phyloP scores from a whole-genome alignment of 2,329 filamentous ascomycete genomes.

The Claviceps quebecensis region DNA sequence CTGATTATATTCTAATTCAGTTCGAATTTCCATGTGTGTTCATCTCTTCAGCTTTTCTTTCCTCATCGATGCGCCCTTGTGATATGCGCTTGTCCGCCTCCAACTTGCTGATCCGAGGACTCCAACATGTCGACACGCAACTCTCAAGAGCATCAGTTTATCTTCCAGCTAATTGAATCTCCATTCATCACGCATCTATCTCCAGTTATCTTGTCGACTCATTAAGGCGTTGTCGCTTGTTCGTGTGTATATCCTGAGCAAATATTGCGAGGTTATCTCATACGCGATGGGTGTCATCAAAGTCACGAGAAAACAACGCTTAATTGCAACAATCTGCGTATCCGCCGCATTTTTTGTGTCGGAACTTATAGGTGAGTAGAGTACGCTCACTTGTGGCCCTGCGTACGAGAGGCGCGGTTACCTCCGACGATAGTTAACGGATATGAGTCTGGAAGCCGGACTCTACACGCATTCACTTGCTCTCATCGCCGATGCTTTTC shows the following conservation, averaged over 20 bases:
- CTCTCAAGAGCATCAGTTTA: not conserved
- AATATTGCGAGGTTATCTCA: not conserved
- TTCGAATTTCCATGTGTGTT: not conserved
- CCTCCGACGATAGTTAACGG: not conserved
- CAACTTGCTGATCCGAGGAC: not conserved
- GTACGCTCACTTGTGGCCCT: not conserved
- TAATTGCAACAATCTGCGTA: conserved; percentile 33
- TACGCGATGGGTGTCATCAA: conserved; percentile 10
- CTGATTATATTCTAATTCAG: not conserved
- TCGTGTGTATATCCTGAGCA: not conserved
- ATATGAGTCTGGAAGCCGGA: conserved; percentile 31
- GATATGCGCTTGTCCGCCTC: not conserved
- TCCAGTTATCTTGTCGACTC: not conserved
- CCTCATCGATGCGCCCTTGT: not conserved
- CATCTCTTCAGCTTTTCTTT: not conserved
- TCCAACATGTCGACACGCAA: not conserved
- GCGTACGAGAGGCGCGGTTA: not conserved
- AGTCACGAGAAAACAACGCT: conserved; percentile 26
- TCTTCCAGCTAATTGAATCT: not conserved
- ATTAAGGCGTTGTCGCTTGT: not conserved
- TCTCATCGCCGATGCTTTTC: conserved; percentile 64
- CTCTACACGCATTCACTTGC: conserved; percentile 60
- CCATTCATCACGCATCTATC: not conserved
- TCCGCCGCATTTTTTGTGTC: conserved; percentile 37
- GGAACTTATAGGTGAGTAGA: conserved; percentile 30